Percentiles rank a stretch among this genome's conserved stretches.
phyloP scores from a whole-genome alignment of 2,329 filamentous ascomycete genomes.

The Colletotrichum sp. region DNA sequence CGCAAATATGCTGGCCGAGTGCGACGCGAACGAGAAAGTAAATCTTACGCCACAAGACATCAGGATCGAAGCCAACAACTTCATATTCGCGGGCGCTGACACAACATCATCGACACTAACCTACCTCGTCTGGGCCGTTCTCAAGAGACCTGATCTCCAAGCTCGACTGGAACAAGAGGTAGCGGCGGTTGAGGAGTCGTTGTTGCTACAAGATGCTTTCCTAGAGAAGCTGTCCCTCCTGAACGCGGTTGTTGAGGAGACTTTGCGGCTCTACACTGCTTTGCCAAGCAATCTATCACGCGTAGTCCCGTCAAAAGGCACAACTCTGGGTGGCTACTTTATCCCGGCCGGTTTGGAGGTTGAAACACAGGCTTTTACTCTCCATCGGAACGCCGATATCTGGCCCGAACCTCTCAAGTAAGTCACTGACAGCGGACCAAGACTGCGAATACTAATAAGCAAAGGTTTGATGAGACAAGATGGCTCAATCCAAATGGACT shows the following conservation, averaged over 20 bases:
- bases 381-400: slow-evolving; percentile 45
- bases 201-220: slow-evolving; percentile 29
- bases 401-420: slow-evolving; percentile 41
- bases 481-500: not conserved
- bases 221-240: slow-evolving; percentile 42
- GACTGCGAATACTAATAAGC: not conserved
- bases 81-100: slow-evolving; percentile 56
- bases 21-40: not conserved
- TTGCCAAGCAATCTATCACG: slow-evolving; percentile 43
- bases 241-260: slow-evolving; percentile 48
- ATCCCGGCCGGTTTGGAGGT: slow-evolving; percentile 44
- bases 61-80: slow-evolving; percentile 39
- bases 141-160: slow-evolving; percentile 30
- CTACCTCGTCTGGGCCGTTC: slow-evolving; percentile 48
- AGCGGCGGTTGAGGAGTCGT: not conserved
- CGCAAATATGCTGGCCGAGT: not conserved
- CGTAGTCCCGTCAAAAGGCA: slow-evolving; percentile 41
- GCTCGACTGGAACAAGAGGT: slow-evolving; percentile 38
- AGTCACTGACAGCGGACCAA: not conserved
- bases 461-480: not conserved
- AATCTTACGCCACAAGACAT: slow-evolving; percentile 33
- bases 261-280: slow-evolving; percentile 45
- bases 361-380: slow-evolving; percentile 46
- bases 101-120: slow-evolving; percentile 55
- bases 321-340: slow-evolving; percentile 37